These are phyloP conservation scores for Podospora didyma DNA, from an alignment of 495 filamentous ascomycete species.

Conservation along the genomic window DNA sequence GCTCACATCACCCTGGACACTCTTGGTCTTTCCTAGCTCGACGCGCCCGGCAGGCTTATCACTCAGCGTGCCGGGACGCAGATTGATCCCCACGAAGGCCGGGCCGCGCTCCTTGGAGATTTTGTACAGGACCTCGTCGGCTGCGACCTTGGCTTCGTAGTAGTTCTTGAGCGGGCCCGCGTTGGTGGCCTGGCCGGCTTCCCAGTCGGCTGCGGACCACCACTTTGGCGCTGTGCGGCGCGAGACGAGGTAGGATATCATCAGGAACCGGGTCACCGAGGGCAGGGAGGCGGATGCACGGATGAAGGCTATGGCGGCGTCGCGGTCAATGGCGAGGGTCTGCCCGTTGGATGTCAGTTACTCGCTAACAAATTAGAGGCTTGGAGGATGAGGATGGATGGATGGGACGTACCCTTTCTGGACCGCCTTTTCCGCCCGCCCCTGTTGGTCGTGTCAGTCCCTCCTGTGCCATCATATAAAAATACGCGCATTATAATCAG, in stretches of 20 bases:
- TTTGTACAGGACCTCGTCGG: conserved; percentile 68
- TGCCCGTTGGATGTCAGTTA: conserved; percentile 4
- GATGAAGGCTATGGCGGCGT: conserved; percentile 69
- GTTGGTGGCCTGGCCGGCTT: conserved; percentile 45
- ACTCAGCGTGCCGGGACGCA: conserved; percentile 65
- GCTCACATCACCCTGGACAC: conserved; percentile 50
- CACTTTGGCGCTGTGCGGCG: conserved; percentile 58
- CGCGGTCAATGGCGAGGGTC: conserved; percentile 55
- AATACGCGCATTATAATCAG: too few species aligned
- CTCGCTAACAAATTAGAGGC: too few species aligned
- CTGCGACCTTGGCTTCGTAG: conserved; percentile 68
- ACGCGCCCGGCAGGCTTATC: conserved; percentile 59
- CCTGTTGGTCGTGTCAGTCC: conserved; percentile 33
- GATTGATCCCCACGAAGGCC: conserved; percentile 58
- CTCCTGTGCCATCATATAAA: too few species aligned
- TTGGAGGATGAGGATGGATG: not conserved
- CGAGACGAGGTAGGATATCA: conserved; percentile 64
- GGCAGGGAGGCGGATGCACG: conserved; percentile 54
- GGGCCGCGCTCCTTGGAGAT: conserved; percentile 36
- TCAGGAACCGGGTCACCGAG: conserved; percentile 65
- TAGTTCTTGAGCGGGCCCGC: conserved; percentile 57
- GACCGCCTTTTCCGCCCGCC: conserved; percentile 72
- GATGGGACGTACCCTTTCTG: conserved; percentile 39
- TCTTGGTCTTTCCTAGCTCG: conserved; percentile 56
- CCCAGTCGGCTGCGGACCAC: conserved; percentile 61